Evolutionary conservation across 495 filamentous ascomycete genomes (phyloP).

Genomic region (Aspergillus indologenus): DNA sequence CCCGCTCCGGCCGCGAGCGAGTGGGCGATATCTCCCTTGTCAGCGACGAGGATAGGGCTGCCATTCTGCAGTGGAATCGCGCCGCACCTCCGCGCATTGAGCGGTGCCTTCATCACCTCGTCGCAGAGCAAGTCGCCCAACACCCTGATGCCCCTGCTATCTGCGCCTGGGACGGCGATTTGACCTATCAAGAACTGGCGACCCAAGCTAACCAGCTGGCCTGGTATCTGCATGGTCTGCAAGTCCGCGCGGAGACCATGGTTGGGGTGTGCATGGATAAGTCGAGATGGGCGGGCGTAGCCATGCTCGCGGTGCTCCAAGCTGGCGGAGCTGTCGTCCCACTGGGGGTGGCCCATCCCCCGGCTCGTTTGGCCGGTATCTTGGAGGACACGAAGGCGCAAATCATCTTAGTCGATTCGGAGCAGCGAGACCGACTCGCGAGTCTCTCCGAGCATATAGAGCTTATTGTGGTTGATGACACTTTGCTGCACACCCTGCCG

Average conservation of each 20-base stretch:
- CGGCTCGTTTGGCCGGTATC: neutral
- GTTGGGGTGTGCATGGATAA: conserved; percentile 51
- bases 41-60: too few relatives aligned
- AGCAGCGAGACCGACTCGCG: too few relatives aligned
- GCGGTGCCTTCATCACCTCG: conserved; percentile 28
- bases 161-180: conserved; percentile 22
- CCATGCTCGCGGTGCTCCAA: conserved; percentile 38
- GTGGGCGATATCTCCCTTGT: too few relatives aligned
- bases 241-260: conserved; percentile 29
- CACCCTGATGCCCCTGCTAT: conserved; percentile 24
- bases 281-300: conserved; percentile 36
- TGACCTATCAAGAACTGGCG: conserved; percentile 32
- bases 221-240: conserved; percentile 26
- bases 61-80: conserved; percentile 15
- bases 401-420: too few relatives aligned
- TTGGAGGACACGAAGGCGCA: too few relatives aligned
- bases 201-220: conserved; percentile 28
- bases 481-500: too few relatives aligned
- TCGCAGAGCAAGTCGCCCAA: conserved; percentile 17
- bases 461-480: too few relatives aligned
- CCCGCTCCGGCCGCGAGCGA: too few relatives aligned
- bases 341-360: conserved; percentile 46
- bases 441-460: too few relatives aligned
- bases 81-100: conserved; percentile 16
- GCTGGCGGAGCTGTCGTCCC: conserved; percentile 48